Evolutionary conservation across 2,329 filamentous ascomycete species (phyloP).

Genomic region (Ceratocystis smalleyi): DNA sequence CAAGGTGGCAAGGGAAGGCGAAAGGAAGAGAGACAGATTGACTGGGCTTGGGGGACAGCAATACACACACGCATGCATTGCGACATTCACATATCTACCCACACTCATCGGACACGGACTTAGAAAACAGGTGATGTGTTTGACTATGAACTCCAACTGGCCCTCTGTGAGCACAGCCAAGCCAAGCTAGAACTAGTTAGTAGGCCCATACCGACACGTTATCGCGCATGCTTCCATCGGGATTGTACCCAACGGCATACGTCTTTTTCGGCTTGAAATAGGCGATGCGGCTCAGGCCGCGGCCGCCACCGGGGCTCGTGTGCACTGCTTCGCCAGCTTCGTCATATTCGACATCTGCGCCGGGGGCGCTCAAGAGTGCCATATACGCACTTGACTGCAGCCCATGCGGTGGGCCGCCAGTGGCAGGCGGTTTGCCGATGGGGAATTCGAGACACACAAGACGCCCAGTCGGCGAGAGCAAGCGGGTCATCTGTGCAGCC

Average conservation of each 20-base stretch:
- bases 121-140: too few species aligned
- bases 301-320: background rate
- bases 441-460: slow-evolving; percentile 64
- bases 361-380: slow-evolving; percentile 54
- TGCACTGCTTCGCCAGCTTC: slow-evolving; percentile 23
- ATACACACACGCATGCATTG: background rate
- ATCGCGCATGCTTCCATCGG: slow-evolving; percentile 34
- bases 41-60: background rate
- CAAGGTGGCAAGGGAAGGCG: background rate
- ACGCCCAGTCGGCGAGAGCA: slow-evolving; percentile 35
- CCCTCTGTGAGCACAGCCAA: background rate
- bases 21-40: background rate
- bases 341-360: slow-evolving; percentile 47
- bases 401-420: slow-evolving; percentile 58
- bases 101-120: background rate
- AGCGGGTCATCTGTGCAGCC: slow-evolving; percentile 36
- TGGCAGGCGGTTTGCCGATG: slow-evolving; percentile 48
- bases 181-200: too few species aligned
- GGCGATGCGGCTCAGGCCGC: slow-evolving; percentile 11
- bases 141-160: too few species aligned
- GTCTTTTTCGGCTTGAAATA: slow-evolving; percentile 33
- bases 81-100: background rate
- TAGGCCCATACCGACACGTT: slow-evolving; percentile 40
- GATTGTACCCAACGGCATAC: slow-evolving; percentile 31
- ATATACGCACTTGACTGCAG: slow-evolving; percentile 54